Percentiles rank a stretch among this genome's conserved stretches.
Evolutionary conservation across 257 asterid species (phyloP).

Genomic region (Anisodus acutangulus): DNA sequence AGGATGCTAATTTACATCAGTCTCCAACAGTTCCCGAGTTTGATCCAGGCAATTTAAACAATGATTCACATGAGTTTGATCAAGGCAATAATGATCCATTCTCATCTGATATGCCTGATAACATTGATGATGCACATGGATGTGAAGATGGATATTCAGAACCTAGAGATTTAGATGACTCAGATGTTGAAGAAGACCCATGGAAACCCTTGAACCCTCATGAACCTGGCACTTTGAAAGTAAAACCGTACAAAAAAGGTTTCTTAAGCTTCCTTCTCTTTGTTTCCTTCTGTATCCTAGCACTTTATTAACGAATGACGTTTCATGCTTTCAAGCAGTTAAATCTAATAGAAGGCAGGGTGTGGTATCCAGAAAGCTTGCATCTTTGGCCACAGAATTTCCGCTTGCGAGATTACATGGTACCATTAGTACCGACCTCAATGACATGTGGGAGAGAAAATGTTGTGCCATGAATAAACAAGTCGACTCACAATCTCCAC

Average conservation of each 20-base stretch:
- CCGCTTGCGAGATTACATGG: slow-evolving; percentile 79
- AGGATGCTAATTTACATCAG: slow-evolving; percentile 45
- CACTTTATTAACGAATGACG: slow-evolving; percentile 7
- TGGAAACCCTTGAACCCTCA: slow-evolving; percentile 98
- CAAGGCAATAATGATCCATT: slow-evolving; percentile 30
- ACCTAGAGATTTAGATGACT: slow-evolving; percentile 40
- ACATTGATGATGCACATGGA: slow-evolving; percentile 46
- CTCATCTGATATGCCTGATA: slow-evolving; percentile 45
- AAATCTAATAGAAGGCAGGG: slow-evolving; percentile 52
- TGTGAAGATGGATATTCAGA: slow-evolving; percentile 54
- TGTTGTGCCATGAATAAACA: slow-evolving; percentile 40
- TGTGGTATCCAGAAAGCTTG: slow-evolving; percentile 45
- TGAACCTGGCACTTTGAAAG: slow-evolving; percentile 83
- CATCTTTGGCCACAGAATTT: slow-evolving; percentile 56
- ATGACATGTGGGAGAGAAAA: slow-evolving; percentile 67
- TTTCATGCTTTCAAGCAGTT: slow-evolving; percentile 55
- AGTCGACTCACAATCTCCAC: slow-evolving; percentile 48
- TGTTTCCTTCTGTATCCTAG: slow-evolving; percentile 29
- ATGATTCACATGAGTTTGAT: slow-evolving; percentile 17
- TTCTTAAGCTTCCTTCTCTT: slow-evolving; percentile 17
- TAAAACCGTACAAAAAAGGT: slow-evolving; percentile 79
- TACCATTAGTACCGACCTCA: slow-evolving; percentile 61
- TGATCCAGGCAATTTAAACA: slow-evolving; percentile 36
- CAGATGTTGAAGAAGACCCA: slow-evolving; percentile 74
- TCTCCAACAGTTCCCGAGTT: slow-evolving; percentile 43